Conservation (phyloP, 1,139 yeast species). For the Hansenula lynferdii region DNA sequence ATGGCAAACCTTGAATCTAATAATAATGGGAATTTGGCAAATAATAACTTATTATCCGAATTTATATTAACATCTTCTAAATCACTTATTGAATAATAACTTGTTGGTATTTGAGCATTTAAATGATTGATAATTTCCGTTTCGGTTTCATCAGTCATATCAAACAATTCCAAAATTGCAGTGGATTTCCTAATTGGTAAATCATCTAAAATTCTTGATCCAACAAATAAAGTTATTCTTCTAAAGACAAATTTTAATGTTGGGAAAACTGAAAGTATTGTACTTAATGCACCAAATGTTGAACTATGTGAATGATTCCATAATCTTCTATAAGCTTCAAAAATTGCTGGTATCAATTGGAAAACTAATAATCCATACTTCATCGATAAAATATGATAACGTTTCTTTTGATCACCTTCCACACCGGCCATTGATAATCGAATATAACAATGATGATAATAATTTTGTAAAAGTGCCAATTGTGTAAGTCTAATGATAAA, state of each 20-base stretch:
- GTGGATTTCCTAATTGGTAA: not conserved
- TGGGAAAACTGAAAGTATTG: not conserved
- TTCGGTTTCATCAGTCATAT: not conserved
- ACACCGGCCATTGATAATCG: not conserved
- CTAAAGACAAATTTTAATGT: not conserved
- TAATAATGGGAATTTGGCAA: not conserved
- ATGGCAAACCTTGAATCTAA: not conserved
- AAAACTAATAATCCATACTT: slow-evolving; percentile 1
- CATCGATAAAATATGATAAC: not conserved
- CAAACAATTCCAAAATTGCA: not conserved
- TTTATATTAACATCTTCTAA: slow-evolving; percentile 1
- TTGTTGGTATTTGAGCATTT: not conserved
- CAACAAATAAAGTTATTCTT: slow-evolving; percentile 1
- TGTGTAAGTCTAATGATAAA: not conserved
- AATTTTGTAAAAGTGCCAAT: not conserved
- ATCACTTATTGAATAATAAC: not conserved
- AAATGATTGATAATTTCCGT: not conserved
- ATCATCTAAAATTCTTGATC: not conserved
- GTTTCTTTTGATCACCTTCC: not conserved
- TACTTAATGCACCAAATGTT: not conserved
- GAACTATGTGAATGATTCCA: slow-evolving; percentile 1
- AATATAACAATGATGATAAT: not conserved
- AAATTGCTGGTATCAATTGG: not conserved
- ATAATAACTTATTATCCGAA: not conserved
- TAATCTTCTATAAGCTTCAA: not conserved